Base-by-base conservation (phyloP, 106 monocot species). In the Apostasia ramifera region DNA sequence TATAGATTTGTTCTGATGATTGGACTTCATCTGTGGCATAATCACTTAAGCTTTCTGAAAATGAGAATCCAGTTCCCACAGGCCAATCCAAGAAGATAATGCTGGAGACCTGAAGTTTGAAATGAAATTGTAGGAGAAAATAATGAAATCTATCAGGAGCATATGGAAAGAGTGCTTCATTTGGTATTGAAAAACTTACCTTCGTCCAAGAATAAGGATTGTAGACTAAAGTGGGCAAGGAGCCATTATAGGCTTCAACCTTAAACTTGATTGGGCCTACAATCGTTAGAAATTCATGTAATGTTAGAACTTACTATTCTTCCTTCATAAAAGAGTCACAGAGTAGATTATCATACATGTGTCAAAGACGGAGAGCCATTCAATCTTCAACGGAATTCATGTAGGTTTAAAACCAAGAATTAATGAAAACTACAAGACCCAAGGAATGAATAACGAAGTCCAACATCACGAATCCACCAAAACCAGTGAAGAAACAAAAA, bases 61-160 rank as follows among this genome's bases (percentile, higher is more conserved):
- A 77, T 59, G 80, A 84, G 72, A 85, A 85, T 3, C 85, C 85
- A 63, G 78, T 57, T 1, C 84, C 80, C 15, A 77, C 67, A 8
- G 84, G 84, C 5, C 66, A 85, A 56, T 85, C 84, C 3, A 85
- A 48, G 57, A 85, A 85, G 47, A 85, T 77, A 26, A 83, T 74
- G 75, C 43, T 83, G 6, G 78, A 46, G 43, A 63, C 53, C 81
- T 77, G 48, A 26, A 71, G 59, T 8, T 64, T 12, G 2, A 11
- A 40, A 61, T 13, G 2, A 67, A 44, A 47, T 38, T 59, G 40
- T 66, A 47, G 5, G 40, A 47, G 26, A 5, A 12, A 44, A 66
- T 39, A 10, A 63, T 7, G 44, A 71, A 38, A 50, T 47, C 41
- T 42, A 8, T 13, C 8, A 54, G 38, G 26, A 26, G 26, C 26